These are phyloP conservation scores for Candida oleophila DNA, from an alignment of 805 yeast species.

Conservation along the genomic window DNA sequence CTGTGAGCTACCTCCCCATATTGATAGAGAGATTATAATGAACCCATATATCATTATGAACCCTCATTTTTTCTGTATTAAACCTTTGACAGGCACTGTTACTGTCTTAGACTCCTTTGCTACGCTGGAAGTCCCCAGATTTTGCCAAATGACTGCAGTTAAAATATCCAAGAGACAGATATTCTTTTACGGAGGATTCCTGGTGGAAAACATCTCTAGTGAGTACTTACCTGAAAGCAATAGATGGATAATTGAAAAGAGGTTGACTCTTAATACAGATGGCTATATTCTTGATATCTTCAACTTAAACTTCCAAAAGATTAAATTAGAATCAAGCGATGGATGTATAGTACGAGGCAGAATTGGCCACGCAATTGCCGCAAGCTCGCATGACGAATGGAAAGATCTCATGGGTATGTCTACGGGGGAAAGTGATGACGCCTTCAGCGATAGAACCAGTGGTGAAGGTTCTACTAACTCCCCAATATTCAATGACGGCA, in stretches of 20 bases:
- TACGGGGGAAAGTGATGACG: not conserved
- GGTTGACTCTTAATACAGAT: slow-evolving; percentile 48
- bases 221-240: slow-evolving; percentile 20
- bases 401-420: not conserved
- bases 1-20: slow-evolving; percentile 38
- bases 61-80: slow-evolving; percentile 22
- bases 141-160: slow-evolving; percentile 48
- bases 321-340: slow-evolving; percentile 24
- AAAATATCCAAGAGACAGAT: slow-evolving; percentile 55
- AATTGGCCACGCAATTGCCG: slow-evolving; percentile 29
- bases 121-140: slow-evolving; percentile 42
- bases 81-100: slow-evolving; percentile 31
- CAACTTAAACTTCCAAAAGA: slow-evolving; percentile 48
- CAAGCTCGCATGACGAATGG: slow-evolving; percentile 3
- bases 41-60: slow-evolving; percentile 46
- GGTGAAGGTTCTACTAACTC: not conserved
- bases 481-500: not conserved
- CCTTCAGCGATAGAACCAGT: not conserved
- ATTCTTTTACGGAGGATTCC: slow-evolving; percentile 71
- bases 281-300: slow-evolving; percentile 60
- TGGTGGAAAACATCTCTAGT: slow-evolving; percentile 26
- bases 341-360: slow-evolving; percentile 21
- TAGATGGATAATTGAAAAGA: slow-evolving; percentile 41
- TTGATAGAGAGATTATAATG: slow-evolving; percentile 32
- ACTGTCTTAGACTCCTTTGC: slow-evolving; percentile 24